Percentiles rank a stretch among this genome's conserved stretches.
Evolutionary conservation across 202 grass and related monocot genomes (phyloP).

Genomic region (Panicum hallii): DNA sequence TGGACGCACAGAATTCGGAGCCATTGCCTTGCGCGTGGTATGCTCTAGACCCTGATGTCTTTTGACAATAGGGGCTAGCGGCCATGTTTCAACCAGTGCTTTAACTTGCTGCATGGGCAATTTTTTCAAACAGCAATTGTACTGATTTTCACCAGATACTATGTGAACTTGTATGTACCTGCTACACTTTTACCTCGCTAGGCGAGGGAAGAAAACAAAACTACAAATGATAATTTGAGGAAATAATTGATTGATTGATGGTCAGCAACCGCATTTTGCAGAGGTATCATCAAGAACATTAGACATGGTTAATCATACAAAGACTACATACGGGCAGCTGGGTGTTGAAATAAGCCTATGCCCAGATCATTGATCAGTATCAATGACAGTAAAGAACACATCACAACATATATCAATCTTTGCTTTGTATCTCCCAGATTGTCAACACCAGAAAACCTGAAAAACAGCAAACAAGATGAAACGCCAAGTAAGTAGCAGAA

Average conservation of each 20-base stretch:
- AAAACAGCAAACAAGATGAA: constrained; percentile 33
- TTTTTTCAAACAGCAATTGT: background rate
- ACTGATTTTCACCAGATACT: background rate
- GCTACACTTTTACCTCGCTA: background rate
- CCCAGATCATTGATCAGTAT: constrained; percentile 43
- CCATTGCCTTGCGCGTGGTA: background rate
- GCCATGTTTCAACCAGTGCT: background rate
- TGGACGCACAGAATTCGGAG: background rate
- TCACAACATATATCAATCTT: background rate
- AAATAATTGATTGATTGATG: background rate
- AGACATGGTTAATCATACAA: constrained; percentile 7
- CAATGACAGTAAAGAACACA: constrained; percentile 46
- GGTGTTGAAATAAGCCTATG: constrained; percentile 20
- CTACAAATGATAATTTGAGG: background rate
- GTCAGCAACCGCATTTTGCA: background rate
- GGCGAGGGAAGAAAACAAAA: background rate
- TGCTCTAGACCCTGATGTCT: background rate
- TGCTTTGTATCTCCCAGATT: constrained; percentile 30
- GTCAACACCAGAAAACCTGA: constrained; percentile 48
- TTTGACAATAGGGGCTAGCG: background rate
- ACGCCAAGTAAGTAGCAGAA: background rate
- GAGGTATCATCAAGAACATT: background rate
- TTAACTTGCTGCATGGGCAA: background rate
- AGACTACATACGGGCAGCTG: constrained; percentile 7
- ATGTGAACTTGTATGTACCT: background rate